Evolutionary conservation across 2,329 filamentous ascomycete species (phyloP).

Genomic region (Aspergillus quadrilineatus): DNA sequence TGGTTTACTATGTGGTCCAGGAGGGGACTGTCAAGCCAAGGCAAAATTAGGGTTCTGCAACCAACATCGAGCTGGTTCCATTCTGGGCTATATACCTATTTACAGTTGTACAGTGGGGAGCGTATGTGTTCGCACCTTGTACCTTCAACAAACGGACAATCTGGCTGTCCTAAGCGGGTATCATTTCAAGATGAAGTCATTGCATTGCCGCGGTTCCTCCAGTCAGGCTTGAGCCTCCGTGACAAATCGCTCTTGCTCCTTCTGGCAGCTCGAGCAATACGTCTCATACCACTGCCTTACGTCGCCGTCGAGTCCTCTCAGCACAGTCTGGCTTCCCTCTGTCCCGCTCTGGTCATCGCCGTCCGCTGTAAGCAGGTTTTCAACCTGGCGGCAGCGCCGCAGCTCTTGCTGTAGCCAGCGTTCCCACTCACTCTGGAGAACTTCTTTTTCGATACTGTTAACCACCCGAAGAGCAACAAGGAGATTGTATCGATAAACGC

Average conservation of each 20-base stretch:
- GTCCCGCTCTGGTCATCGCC: constrained; percentile 23
- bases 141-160: constrained; percentile 15
- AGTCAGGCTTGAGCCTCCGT: constrained; percentile 21
- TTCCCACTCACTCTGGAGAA: constrained; percentile 86
- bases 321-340: constrained; percentile 27
- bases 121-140: constrained; percentile 2
- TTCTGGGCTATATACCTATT: constrained; percentile 11
- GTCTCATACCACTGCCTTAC: constrained; percentile 58
- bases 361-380: constrained; percentile 44
- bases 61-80: neutral
- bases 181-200: constrained; percentile 26
- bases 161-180: constrained; percentile 29
- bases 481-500: constrained; percentile 82
- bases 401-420: constrained; percentile 85
- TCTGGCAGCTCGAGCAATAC: constrained; percentile 63
- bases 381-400: constrained; percentile 66
- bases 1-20: constrained; percentile 65
- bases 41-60: constrained; percentile 51
- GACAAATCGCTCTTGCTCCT: constrained; percentile 40
- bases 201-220: constrained; percentile 1
- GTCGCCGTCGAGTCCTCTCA: constrained; percentile 42
- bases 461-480: constrained; percentile 87
- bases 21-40: constrained; percentile 65
- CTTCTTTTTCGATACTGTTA: constrained; percentile 83
- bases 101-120: constrained; percentile 3